Evolutionary conservation across 2,329 filamentous ascomycete genomes (phyloP), one percentile per base, ranked within the genome.

Genomic region (Tolypocladium ophioglossoides): DNA sequence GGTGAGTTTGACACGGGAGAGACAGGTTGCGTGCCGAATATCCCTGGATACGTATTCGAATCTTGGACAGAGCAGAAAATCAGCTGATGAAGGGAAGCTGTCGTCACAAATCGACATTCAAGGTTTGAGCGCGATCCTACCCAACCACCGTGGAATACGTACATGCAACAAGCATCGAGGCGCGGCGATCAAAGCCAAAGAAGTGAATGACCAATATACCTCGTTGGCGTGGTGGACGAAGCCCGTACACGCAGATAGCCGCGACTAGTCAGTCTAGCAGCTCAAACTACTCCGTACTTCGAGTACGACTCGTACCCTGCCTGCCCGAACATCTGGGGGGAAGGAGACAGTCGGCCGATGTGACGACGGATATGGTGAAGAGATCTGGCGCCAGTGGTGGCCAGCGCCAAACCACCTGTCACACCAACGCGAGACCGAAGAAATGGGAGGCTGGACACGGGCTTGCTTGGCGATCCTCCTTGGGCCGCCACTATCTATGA

Each of bases 401-500:
- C 5, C 35, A 39, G 49, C 49, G 24, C 35, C 49, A 39, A 40
- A 30, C 35, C 37, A 37, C 38, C 32, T 22, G 32, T 30, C 11
- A 32, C 49, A 27, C 49, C 49, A 52, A 34, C 51, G 20, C 40
- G 37, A 11, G n/a, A 35, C 8, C 20, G 24, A 18, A 22, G 34
- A 49, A 47, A 51, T n/a, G 16, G 24, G 24, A 32, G 48, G 41
- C 35, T 51, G 49, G 49, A 51, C 49, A 40, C 22, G 37, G 38
- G 34, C 53, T 51, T 24, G 39, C 20, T 57, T 49, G 53, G 57
- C 51, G 40, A 52, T 52, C 46, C 32, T 52, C 34, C 48, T 47
- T 47, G 52, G 51, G n/a, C 35, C 48, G 40, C 40, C 44, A 50
- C 27, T 48, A 34, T 55, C 49, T 52, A 58, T 58, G 57, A 58